Base-by-base conservation (phyloP, 768 basidiomycete species). In the Pleurotus cornucopiae region DNA sequence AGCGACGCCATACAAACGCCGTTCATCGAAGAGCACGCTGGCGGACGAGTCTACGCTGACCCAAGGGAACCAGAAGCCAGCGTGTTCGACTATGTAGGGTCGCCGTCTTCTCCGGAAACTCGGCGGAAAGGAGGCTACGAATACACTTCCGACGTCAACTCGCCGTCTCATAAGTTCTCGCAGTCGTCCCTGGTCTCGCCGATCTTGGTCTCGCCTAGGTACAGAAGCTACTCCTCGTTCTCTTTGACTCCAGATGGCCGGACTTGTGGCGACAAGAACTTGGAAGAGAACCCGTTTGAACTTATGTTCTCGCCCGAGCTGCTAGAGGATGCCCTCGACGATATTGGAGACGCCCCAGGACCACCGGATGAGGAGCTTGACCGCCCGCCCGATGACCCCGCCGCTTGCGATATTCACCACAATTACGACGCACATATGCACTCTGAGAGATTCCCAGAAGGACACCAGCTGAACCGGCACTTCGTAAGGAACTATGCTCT, bases 401-500 rank as follows among this genome's bases (percentile, higher is more conserved):
- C 51, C 2, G n/a, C 30, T 34, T 25, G 49, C 20, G 58, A 39
- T 30, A 26, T 61, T 52, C 41, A 56, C 30, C 69, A 66, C 57
- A 73, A 69, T 48, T 63, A 67, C 37, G 64, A 74, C 13, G 76
- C 74, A 3, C 60, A 62, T 14, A 52, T 67, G 20, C 66, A 74
- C 51, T 53, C 37, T 25, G 13, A 39, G 14, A 37, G 71, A 18
- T 91, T 93, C 63, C 83, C 85, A 1, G 62, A 67, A 3, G 79
- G 77, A 1, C 89, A 93, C 67, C 64, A 65, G 37, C 78, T 93
- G 46, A 76, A 85, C 62, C 64, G 76, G 5, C 72, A 75, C 44
- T 93, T 93, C 62, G 81, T 81, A 47, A 73, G 70, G 41, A 65
- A 64, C 46, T 92, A 90, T 63, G 66, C 74, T 38, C 81, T 90